A percentile compares a stretch with the other conserved stretches of the same genome.
phyloP scores from a whole-genome alignment of 2,329 filamentous ascomycete genomes.

The Rutstroemia sp. region DNA sequence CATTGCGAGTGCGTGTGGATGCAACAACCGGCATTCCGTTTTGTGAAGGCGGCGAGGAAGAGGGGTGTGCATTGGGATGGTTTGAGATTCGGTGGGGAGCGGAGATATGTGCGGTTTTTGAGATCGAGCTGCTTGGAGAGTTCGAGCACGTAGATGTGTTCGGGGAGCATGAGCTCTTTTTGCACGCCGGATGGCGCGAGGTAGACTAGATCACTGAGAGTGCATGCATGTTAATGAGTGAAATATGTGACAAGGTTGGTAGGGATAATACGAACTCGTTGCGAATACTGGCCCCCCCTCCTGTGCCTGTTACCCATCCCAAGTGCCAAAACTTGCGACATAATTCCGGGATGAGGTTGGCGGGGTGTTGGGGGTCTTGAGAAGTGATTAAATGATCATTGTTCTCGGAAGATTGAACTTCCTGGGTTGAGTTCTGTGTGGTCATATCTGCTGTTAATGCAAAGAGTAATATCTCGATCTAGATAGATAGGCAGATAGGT shows the following conservation, averaged over 20 bases:
- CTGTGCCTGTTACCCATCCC: conserved; percentile 89
- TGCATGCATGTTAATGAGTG: conserved; percentile 7
- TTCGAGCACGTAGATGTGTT: conserved; percentile 92
- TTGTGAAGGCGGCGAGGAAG: conserved; percentile 88
- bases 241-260: neutral
- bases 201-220: conserved; percentile 72
- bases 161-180: conserved; percentile 88
- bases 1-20: conserved; percentile 99
- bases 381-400: conserved; percentile 54
- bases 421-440: conserved; percentile 6
- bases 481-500: too few species aligned
- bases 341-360: conserved; percentile 87
- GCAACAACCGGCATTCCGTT: conserved; percentile 81
- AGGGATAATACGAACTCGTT: conserved; percentile 41
- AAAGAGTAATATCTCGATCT: too few species aligned
- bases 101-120: conserved; percentile 60
- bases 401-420: conserved; percentile 16
- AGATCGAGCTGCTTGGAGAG: conserved; percentile 56
- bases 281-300: conserved; percentile 72
- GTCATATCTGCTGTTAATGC: conserved; percentile 1
- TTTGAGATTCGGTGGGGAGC: conserved; percentile 66
- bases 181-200: conserved; percentile 95
- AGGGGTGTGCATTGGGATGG: conserved; percentile 95
- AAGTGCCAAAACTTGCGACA: conserved; percentile 94
- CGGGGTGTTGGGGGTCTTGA: conserved; percentile 73